Percentiles rank a stretch among this genome's conserved stretches.
Evolutionary conservation across 2,329 filamentous ascomycete genomes (phyloP).

Genomic region (Lecanoromycetidae sp.): DNA sequence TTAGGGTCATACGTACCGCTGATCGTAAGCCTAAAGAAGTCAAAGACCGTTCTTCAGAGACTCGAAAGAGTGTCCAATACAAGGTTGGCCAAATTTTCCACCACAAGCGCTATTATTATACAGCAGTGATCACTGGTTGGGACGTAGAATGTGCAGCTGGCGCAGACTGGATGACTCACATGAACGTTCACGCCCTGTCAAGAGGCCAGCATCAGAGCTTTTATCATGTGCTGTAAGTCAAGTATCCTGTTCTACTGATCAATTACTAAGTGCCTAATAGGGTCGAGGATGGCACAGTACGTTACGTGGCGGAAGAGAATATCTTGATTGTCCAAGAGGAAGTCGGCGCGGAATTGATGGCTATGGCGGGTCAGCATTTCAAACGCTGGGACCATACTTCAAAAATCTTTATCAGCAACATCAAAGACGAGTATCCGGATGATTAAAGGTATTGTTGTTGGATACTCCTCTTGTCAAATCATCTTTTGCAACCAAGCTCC

Average conservation of each 20-base stretch:
- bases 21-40: conserved; percentile 44
- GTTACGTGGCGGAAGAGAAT: conserved; percentile 73
- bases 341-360: conserved; percentile 42
- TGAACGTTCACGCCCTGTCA: conserved; percentile 49
- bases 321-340: conserved; percentile 50
- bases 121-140: conserved; percentile 84
- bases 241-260: neutral
- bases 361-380: conserved; percentile 72
- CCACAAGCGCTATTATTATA: conserved; percentile 68
- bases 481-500: too few relatives aligned
- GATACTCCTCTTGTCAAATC: too few relatives aligned
- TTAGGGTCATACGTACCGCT: conserved; percentile 43
- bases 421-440: conserved; percentile 71
- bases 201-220: conserved; percentile 57
- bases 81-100: conserved; percentile 72
- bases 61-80: conserved; percentile 43
- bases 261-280: conserved; percentile 29
- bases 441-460: conserved; percentile 47
- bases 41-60: conserved; percentile 25
- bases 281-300: conserved; percentile 53
- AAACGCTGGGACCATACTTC: conserved; percentile 62
- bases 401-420: conserved; percentile 70
- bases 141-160: conserved; percentile 46
- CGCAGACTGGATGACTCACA: conserved; percentile 52
- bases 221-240: conserved; percentile 77